These are phyloP conservation scores for Epichloe sp. DNA, from an alignment of 2,329 filamentous ascomycete species.

Conservation along the genomic window DNA sequence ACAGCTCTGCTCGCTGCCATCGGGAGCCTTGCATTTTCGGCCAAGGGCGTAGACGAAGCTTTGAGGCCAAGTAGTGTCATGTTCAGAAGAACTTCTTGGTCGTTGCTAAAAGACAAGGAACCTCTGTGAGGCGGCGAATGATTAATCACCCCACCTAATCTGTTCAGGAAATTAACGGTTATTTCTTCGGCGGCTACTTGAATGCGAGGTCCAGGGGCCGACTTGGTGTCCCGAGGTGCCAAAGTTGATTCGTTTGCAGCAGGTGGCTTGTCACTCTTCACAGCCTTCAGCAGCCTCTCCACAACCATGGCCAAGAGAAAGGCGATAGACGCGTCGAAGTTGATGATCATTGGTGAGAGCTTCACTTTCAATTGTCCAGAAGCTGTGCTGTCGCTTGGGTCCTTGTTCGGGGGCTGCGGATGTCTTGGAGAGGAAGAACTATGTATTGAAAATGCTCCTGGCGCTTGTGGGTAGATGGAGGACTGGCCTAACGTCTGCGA, in stretches of 20 bases:
- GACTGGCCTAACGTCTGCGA: constrained; percentile 18
- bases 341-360: constrained; percentile 37
- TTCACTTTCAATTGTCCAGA: constrained; percentile 29
- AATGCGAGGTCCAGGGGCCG: constrained; percentile 22
- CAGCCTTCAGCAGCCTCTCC: constrained; percentile 32
- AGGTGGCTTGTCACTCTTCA: constrained; percentile 18
- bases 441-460: constrained; percentile 45
- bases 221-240: constrained; percentile 4
- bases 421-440: neutral
- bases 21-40: neutral
- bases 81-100: constrained; percentile 39
- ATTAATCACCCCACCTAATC: constrained; percentile 38
- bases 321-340: constrained; percentile 43
- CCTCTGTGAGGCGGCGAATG: constrained; percentile 32
- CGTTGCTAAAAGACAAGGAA: constrained; percentile 25
- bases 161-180: constrained; percentile 42
- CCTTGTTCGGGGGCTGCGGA: neutral
- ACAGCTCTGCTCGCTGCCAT: constrained; percentile 3
- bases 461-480: constrained; percentile 38
- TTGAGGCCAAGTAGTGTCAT: constrained; percentile 32
- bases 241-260: constrained; percentile 5
- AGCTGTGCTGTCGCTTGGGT: neutral
- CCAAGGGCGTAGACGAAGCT: constrained; percentile 9
- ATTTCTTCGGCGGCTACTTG: constrained; percentile 35
- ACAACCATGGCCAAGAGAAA: constrained; percentile 40